These are phyloP conservation scores for Leccinum longicurvipes DNA, from an alignment of 768 basidiomycete species.

Conservation along the genomic window DNA sequence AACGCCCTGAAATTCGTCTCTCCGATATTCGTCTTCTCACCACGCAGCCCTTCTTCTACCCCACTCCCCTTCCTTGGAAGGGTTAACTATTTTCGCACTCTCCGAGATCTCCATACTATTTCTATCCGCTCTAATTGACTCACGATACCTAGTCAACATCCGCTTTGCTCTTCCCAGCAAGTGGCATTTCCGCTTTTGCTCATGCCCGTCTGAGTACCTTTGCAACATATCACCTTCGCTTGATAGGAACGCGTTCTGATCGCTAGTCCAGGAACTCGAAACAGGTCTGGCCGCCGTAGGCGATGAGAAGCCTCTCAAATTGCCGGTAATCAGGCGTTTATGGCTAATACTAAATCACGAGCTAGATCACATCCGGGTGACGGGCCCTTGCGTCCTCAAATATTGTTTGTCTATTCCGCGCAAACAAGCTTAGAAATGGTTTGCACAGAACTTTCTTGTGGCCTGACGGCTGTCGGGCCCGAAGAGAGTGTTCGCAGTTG, in stretches of 20 bases:
- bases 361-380: background rate
- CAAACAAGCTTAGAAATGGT: background rate
- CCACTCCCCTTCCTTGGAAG: slow-evolving; percentile 7
- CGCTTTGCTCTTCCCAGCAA: background rate
- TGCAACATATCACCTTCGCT: background rate
- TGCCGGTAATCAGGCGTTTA: background rate
- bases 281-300: slow-evolving; percentile 7
- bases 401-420: background rate
- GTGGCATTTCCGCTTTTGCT: background rate
- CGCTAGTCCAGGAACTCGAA: background rate
- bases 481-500: no score
- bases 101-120: slow-evolving; percentile 17
- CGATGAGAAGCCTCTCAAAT: background rate
- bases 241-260: background rate
- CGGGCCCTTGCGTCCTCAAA: background rate
- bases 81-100: slow-evolving; percentile 10
- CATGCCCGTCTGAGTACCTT: background rate
- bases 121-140: slow-evolving; percentile 8
- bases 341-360: slow-evolving; percentile 16
- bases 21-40: slow-evolving; percentile 12
- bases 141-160: slow-evolving; percentile 1
- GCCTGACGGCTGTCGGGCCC: no score
- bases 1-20: background rate
- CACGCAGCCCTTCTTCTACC: slow-evolving; percentile 3
- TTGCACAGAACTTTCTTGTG: background rate